Base-by-base conservation (phyloP, 805 yeast genomes). In the Zygosaccharomyces bailii region DNA sequence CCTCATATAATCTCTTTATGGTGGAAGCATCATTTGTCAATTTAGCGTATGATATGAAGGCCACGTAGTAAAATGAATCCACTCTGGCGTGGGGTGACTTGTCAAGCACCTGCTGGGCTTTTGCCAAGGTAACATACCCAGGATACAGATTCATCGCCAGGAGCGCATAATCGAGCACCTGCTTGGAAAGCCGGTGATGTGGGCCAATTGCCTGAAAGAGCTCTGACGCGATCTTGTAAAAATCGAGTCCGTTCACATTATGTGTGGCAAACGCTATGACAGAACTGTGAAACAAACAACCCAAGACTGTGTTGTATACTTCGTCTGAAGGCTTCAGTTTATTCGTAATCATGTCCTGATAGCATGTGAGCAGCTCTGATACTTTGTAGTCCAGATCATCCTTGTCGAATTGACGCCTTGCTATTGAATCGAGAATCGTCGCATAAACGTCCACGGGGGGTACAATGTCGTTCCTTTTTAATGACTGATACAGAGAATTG, bases 331-430 rank as follows among this genome's bases (percentile, higher is more conserved):
- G 93, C 57, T 77, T 80, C 31, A 78, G 48, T 48, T 69, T 71
- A 51, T 72, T 70, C 18, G 75, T 57, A 30, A 84, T 68, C 58
- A 83, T 66, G 54, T 82, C 89, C 40, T 84, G 85, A 57, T 84
- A 84, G 27, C 82, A 79, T 16, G 79, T 81, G 50, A 84, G 65
- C 46, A 84, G 60, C 43, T 74, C 77, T 2, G 86, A 82, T 59
- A 84, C 69, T 57, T 75, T 76, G 36, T 73, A 74, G 58, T 84
- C 88, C 5, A 77, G 63, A 19, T 80, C 69, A 49, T 72, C 75
- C 44, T 75, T 76, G 44, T 74, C 72, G 30, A 78, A 63, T 2
- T 68, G 55, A 60, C 93, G 72, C 34, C 61, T 48, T 10, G 74
- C 62, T 8, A 84, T 71, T 0, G 89, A 80, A 16, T 66, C 60